Evolutionary conservation across 1,284 basidiomycete genomes (phyloP), one percentile per base, ranked within the genome.

Genomic region (Sphaerobolus stellatus): DNA sequence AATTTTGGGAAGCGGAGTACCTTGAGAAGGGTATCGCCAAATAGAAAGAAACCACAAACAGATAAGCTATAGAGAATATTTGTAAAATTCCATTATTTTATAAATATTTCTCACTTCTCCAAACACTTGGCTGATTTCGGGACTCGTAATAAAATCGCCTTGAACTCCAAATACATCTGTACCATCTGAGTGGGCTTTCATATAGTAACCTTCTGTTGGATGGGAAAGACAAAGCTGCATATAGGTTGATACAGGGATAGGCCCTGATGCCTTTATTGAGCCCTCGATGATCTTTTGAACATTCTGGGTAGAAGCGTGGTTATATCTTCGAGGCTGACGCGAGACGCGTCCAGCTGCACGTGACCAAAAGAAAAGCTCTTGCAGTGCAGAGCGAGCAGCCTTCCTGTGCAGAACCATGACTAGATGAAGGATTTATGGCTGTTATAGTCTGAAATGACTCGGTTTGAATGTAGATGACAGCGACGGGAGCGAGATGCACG

Each of bases 81-180:
- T 46, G 51, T n/a, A 18, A 30, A 13, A 13, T 24, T 16, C 20
- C 36, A 24, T 22, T 11, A 40, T 45, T 29, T 11, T 38, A 22
- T 29, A 41, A 38, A 4, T 9, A 14, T 34, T 24, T 24, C 34
- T 57, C 66, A 94, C 94, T 84, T 99, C 96, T 59, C 97, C 97
- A 69, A 99, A 99, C 0, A 94, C 84, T 69, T 98, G 95, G 62
- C 86, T 92, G 52, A 99, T 98, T 68, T 99, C 97, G 2, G 97
- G 97, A 59, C 90, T 94, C 1, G 97, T 99, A 36, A 93, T 89
- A 65, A 99, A 99, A 73, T 99, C 97, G 3, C 97, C 97, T 31
- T 80, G 77, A 0, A 82, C 64, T 9, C 97, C 97, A 64, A 99
- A 92, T 2, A 98, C 88, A 36, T 85, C 78, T 56, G 87, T 78